Evolutionary conservation across 2,329 filamentous ascomycete species (phyloP), one percentile per base, ranked within the genome.

Genomic region (Rhynchosporium agropyri): DNA sequence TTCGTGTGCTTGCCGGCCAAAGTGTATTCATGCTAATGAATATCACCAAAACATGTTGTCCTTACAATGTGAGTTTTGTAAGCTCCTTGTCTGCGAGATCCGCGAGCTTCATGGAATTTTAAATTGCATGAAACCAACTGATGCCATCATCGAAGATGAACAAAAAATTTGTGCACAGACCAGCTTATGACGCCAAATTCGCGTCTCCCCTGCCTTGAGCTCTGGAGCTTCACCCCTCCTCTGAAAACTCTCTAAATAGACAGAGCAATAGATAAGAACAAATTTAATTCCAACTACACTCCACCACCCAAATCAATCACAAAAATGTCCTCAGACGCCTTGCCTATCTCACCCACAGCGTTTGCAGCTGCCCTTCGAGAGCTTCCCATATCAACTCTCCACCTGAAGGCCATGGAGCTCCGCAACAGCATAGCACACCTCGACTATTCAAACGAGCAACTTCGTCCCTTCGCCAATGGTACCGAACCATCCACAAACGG

Each of bases 351-450:
- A 51, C 79, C 85, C 31, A 75, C 79, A 20, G 83, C 83, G 73
- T 91, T 91, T 78, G 84, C 87, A 72, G 79, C 80, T 65, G 90
- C 90, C 29, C 81, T 93, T 68, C 79, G 82, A 68, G 84, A 87
- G 64, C 85, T 93, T 61, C 84, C 89, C 46, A 74, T 88, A 68
- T 81, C 83, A 8, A 70, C 67, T 62, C 86, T 93, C 6, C 87
- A 89, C 76, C 81, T 89, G 76, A 92, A 92, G 77, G 84, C 89
- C 63, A 84, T 89, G 73, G 90, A 93, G 75, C 81, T 93, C 65
- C 85, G 84, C 74, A 92, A 92, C 81, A 85, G 82, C 70, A 88
- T 92, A 73, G 81, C 83, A 29, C 89, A 93, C 76, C 85, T 93
- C 31, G 83, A 88, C 71, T 86, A 87, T 75, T 90, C 87, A 67